These are phyloP conservation scores for Erysimum cheiranthoides DNA, from an alignment of 345 rosid species.

Conservation along the genomic window DNA sequence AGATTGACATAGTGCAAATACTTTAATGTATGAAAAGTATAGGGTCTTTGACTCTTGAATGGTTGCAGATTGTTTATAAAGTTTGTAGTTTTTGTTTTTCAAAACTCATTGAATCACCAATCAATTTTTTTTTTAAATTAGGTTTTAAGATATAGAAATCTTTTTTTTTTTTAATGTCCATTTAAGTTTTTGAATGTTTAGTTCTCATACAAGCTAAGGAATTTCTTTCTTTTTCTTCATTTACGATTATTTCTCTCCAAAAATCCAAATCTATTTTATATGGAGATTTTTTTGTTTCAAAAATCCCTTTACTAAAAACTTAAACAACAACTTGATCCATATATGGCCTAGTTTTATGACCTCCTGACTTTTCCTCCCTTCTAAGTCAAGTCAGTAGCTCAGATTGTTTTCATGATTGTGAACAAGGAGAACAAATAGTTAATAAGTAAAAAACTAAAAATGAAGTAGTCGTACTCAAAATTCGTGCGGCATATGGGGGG, in stretches of 20 bases:
- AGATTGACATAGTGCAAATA: not conserved
- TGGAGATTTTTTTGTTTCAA: not conserved
- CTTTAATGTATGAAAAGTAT: not conserved
- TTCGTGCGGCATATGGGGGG: slow-evolving; percentile 26
- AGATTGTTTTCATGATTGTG: not conserved
- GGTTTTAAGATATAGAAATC: not conserved
- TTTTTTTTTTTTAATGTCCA: no score
- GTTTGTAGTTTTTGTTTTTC: no score
- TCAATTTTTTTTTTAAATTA: no score
- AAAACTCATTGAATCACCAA: not conserved
- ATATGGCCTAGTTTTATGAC: not conserved
- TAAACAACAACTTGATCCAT: not conserved
- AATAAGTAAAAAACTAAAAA: not conserved
- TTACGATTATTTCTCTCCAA: no score
- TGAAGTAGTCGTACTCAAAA: slow-evolving; percentile 33
- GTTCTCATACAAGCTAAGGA: no score
- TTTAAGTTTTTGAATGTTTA: no score
- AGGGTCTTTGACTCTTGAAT: no score
- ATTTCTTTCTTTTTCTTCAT: no score
- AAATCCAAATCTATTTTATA: no score
- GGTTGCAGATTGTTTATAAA: not conserved
- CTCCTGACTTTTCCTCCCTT: slow-evolving; percentile 7
- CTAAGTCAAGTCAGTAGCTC: slow-evolving; percentile 10
- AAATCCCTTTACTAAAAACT: not conserved
- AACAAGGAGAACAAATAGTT: not conserved